Percentiles rank a stretch among this genome's conserved stretches.
These are phyloP conservation scores for Gamsiella multidivaricata DNA, from an alignment of 192 early-diverging fungal species.

Conservation along the genomic window DNA sequence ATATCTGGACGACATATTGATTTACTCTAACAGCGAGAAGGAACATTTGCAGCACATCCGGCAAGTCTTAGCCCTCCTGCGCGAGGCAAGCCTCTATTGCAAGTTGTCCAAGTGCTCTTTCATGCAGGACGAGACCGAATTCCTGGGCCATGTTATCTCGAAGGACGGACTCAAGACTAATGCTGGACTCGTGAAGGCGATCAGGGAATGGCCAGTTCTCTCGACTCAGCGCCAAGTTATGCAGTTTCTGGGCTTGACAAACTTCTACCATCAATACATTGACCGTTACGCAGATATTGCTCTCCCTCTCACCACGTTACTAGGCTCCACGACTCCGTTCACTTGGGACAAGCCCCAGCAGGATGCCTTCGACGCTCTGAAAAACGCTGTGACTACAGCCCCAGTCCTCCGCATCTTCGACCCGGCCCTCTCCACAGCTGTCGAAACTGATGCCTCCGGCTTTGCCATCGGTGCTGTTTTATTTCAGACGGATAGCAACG, in stretches of 20 bases:
- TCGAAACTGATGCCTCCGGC: slow-evolving; percentile 57
- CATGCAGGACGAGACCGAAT: slow-evolving; percentile 19
- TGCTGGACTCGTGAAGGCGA: slow-evolving; percentile 6
- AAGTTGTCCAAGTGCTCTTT: slow-evolving; percentile 51
- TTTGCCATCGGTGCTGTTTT: slow-evolving; percentile 55
- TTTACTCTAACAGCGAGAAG: slow-evolving; percentile 34
- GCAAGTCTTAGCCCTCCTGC: slow-evolving; percentile 28
- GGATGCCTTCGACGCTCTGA: slow-evolving; percentile 39
- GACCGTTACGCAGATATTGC: neutral
- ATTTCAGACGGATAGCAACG: slow-evolving; percentile 28
- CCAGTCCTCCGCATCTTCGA: slow-evolving; percentile 47
- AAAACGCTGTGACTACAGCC: slow-evolving; percentile 19
- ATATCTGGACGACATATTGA: slow-evolving; percentile 56
- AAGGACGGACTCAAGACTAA: slow-evolving; percentile 13
- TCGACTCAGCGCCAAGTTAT: neutral
- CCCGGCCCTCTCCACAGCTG: slow-evolving; percentile 9
- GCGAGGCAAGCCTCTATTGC: slow-evolving; percentile 27
- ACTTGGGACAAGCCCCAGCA: slow-evolving; percentile 10
- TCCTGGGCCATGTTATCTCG: slow-evolving; percentile 13
- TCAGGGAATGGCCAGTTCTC: slow-evolving; percentile 27
- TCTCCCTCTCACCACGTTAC: neutral
- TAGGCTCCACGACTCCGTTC: neutral
- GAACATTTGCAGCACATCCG: slow-evolving; percentile 52
- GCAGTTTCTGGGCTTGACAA: slow-evolving; percentile 13
- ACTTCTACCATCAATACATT: slow-evolving; percentile 12